Base-by-base conservation (phyloP, 495 filamentous ascomycete species). In the Friedmanniomyces endolithicus region DNA sequence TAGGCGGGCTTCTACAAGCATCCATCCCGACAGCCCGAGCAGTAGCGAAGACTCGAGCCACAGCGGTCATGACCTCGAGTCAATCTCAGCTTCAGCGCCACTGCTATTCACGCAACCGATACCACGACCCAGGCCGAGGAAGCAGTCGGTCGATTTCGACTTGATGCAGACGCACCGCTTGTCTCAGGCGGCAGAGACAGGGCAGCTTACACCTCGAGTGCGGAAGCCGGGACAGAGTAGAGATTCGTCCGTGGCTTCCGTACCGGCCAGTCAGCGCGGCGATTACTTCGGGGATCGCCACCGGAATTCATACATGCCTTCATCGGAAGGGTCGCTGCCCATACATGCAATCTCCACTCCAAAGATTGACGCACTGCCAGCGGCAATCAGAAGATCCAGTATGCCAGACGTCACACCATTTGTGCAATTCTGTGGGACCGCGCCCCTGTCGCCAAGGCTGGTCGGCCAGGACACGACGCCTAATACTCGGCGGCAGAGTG, bases 141-240 rank as follows among this genome's bases (percentile, higher is more conserved):
- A 56, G 17, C 22, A 50, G 2, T 54, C 57, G 29, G 41, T 37
- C 1, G 67, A 73, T 46, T 56, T 74, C 6, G 64, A 71, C 29
- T 52, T 70, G 24, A 67, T 73, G 29, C 61, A 70, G 22, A 74
- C 58, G 45, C 69, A 72, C 49, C 66, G 69, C 12, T 40, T 67
- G 17, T 73, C 73, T 6, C 72, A 73, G 46, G 66, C 69, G 35
- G 72, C 73, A n/a, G 73, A 75, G 53, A 70, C 64, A 19, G 73
- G 73, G 24, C 71, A 74, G 46, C 65, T 76, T 20, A 67, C 65
- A 20, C 72, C 71, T 2, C 64, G 71, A 20, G 53, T 61, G 27
- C 63, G 67, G 22, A 56, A 51, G 40, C 58, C 62, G 27, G 57
- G 52, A 12, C 52, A 53, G 33, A 66, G 64, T 55, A 46, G 35